Conservation (phyloP, 176 grass and related monocot genomes). For the Eleusine coracana region DNA sequence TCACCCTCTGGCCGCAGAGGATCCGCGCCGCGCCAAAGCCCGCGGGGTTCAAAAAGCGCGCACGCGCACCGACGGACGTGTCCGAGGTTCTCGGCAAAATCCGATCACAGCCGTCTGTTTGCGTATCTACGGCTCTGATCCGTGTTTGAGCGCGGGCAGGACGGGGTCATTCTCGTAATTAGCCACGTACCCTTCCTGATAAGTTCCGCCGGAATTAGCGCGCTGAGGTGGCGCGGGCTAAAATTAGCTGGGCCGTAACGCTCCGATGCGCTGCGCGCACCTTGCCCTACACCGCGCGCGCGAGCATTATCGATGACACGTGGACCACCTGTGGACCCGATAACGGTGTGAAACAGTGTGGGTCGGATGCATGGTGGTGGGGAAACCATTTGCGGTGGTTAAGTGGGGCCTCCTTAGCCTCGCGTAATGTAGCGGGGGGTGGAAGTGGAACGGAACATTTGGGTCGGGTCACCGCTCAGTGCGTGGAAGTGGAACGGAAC, state of each 20-base stretch:
- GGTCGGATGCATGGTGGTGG: background rate
- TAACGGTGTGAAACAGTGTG: background rate
- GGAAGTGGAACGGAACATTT: background rate
- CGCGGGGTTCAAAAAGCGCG: background rate
- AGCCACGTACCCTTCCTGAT: background rate
- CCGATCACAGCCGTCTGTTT: background rate
- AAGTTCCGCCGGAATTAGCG: background rate
- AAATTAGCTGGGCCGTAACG: background rate
- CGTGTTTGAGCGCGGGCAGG: no score
- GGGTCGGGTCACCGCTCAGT: background rate
- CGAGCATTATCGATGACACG: fast-evolving
- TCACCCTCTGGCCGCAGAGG: background rate
- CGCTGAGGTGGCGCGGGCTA: slow-evolving; percentile 19
- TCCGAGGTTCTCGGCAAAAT: fast-evolving
- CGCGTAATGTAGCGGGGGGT: background rate
- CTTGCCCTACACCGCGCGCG: no score
- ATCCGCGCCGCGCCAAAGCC: slow-evolving; percentile 27
- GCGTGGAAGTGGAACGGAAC: background rate
- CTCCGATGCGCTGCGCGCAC: background rate
- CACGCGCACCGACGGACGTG: background rate
- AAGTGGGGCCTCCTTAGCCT: background rate
- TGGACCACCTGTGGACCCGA: fast-evolving
- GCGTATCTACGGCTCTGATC: background rate
- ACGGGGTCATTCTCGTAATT: background rate
- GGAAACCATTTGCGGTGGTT: slow-evolving; percentile 3